Evolutionary conservation across 2,329 filamentous ascomycete species (phyloP).

Genomic region (Cytospora piceae): DNA sequence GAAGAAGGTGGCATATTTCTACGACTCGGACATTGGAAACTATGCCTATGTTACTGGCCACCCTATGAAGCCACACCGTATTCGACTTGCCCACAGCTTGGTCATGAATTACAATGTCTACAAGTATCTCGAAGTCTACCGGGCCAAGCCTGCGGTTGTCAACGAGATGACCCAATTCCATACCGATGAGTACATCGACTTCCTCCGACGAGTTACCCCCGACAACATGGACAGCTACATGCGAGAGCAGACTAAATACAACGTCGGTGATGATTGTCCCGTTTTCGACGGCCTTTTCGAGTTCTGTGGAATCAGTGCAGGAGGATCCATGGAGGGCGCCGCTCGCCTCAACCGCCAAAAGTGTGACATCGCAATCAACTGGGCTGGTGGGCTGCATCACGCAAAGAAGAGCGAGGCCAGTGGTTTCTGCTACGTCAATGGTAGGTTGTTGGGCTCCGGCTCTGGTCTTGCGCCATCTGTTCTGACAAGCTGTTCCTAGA

Average conservation of each 20-base stretch:
- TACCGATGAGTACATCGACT: constrained; percentile 93
- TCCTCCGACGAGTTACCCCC: constrained; percentile 90
- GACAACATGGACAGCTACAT: constrained; percentile 97
- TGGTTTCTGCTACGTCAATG: constrained; percentile 98
- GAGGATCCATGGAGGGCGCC: constrained; percentile 91
- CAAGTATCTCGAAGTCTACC: constrained; percentile 96
- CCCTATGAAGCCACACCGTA: constrained; percentile 98
- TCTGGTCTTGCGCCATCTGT: constrained; percentile 38
- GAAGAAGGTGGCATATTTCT: constrained; percentile 96
- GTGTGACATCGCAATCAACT: constrained; percentile 97
- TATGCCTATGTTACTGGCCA: constrained; percentile 97
- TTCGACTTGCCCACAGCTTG: constrained; percentile 91
- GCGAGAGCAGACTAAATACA: constrained; percentile 91
- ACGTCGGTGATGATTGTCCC: constrained; percentile 94
- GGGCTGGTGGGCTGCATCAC: constrained; percentile 96
- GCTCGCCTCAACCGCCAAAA: constrained; percentile 87
- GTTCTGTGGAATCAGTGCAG: constrained; percentile 93
- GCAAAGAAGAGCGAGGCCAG: constrained; percentile 96
- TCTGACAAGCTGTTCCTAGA: constrained; percentile 64
- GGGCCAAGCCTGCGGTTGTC: constrained; percentile 82
- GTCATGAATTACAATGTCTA: constrained; percentile 96
- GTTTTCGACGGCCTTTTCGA: constrained; percentile 98
- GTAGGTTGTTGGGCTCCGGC: constrained; percentile 54
- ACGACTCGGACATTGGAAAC: constrained; percentile 97
- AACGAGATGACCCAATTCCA: constrained; percentile 95